phyloP scores from a whole-genome alignment of 805 yeast species.

The Saturnispora mendoncae region DNA sequence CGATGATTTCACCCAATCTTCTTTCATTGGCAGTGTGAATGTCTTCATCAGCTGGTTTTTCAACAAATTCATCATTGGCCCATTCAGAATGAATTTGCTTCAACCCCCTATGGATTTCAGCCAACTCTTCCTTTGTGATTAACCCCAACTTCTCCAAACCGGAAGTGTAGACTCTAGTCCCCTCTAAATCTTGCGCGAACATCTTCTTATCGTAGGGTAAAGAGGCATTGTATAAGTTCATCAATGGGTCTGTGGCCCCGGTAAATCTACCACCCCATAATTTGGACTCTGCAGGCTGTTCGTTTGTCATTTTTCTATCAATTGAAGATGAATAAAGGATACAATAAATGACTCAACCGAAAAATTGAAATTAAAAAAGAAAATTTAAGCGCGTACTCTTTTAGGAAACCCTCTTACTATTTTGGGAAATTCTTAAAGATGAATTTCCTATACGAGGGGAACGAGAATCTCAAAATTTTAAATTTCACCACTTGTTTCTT shows the following conservation, averaged over 20 bases:
- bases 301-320: constrained; percentile 23
- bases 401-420: not conserved
- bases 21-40: constrained; percentile 99
- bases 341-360: not conserved
- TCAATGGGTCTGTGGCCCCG: constrained; percentile 92
- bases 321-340: not conserved
- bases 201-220: constrained; percentile 91
- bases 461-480: no score
- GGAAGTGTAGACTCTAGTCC: constrained; percentile 85
- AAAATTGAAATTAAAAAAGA: not conserved
- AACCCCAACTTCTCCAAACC: constrained; percentile 78
- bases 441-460: no score
- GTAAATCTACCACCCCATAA: constrained; percentile 99
- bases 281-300: constrained; percentile 55
- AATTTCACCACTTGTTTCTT: not conserved
- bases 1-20: constrained; percentile 92
- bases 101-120: constrained; percentile 78
- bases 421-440: no score
- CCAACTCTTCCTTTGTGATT: constrained; percentile 61
- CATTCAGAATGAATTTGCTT: constrained; percentile 69
- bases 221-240: constrained; percentile 96
- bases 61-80: constrained; percentile 59
- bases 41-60: constrained; percentile 89
- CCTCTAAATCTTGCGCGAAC: constrained; percentile 90
- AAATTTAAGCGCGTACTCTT: not conserved